Evolutionary conservation across 176 grass and related monocot species (phyloP).

Genomic region (Urochloa ruziziensis): DNA sequence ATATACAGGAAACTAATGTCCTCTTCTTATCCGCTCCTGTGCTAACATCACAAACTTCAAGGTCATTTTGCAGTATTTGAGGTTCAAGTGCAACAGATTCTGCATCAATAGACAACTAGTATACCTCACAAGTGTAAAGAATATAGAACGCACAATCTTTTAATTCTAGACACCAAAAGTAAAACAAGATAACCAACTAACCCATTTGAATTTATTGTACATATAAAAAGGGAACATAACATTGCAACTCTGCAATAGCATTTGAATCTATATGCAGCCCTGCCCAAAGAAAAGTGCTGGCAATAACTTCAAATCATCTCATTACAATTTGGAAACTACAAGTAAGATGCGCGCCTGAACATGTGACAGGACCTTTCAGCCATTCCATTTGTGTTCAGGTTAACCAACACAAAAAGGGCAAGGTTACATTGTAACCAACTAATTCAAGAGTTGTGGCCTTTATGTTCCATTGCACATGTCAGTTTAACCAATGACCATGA

Average conservation of each 20-base stretch:
- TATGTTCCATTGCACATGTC: no score
- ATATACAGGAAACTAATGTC: slow-evolving; percentile 23
- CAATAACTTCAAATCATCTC: neutral
- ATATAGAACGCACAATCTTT: neutral
- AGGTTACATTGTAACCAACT: no score
- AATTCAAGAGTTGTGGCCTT: no score
- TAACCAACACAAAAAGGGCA: neutral
- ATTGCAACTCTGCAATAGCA: neutral
- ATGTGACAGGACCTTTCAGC: neutral
- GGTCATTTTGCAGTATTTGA: neutral
- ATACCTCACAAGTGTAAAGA: neutral
- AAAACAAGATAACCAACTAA: neutral
- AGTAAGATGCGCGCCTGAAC: neutral
- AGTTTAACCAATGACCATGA: neutral
- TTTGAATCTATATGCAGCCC: neutral
- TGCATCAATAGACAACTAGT: neutral
- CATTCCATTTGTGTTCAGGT: neutral
- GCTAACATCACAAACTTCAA: slow-evolving; percentile 6
- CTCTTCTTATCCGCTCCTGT: slow-evolving; percentile 17
- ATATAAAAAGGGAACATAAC: neutral
- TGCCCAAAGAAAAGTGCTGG: neutral
- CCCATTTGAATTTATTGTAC: neutral
- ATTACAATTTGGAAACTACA: neutral
- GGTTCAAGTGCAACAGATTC: neutral
- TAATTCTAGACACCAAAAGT: neutral